Evolutionary conservation across 202 grass and related monocot species (phyloP).

Genomic region (Bolboschoenoplectus hybrid): DNA sequence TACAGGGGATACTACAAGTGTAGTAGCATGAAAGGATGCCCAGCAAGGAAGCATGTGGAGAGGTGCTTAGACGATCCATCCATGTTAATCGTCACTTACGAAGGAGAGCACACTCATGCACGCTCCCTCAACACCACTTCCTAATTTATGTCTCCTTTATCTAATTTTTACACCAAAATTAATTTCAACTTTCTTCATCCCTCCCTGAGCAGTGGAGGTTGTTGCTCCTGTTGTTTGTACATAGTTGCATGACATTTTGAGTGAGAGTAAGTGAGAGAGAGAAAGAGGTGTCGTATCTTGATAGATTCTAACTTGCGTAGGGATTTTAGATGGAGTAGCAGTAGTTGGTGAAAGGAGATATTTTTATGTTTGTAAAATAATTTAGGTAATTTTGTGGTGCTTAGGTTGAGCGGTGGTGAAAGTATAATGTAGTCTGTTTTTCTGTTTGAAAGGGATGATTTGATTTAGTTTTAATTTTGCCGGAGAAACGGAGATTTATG

Average conservation of each 20-base stretch:
- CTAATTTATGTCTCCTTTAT: constrained; percentile 25
- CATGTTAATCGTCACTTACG: constrained; percentile 91
- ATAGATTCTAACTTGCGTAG: constrained; percentile 33
- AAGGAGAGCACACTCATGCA: constrained; percentile 83
- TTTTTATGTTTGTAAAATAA: constrained; percentile 34
- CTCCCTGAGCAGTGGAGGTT: not conserved
- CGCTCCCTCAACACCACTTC: constrained; percentile 49
- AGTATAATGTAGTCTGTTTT: constrained; percentile 12
- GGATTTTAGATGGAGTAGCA: constrained; percentile 26
- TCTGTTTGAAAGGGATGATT: constrained; percentile 25
- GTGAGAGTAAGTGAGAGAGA: not conserved
- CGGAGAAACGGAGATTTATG: not conserved
- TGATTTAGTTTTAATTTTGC: constrained; percentile 9
- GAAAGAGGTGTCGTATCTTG: constrained; percentile 24
- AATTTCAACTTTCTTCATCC: not conserved
- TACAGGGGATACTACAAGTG: constrained; percentile 96
- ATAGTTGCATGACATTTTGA: constrained; percentile 35
- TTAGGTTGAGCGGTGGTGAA: constrained; percentile 16
- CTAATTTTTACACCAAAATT: constrained; percentile 31
- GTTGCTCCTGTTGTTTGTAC: constrained; percentile 29
- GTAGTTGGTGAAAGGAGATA: constrained; percentile 30
- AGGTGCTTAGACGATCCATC: constrained; percentile 79
- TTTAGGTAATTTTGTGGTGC: constrained; percentile 27
- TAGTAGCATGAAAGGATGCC: constrained; percentile 82
- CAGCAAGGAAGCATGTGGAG: constrained; percentile 88